phyloP scores from a whole-genome alignment of 2,329 filamentous ascomycete genomes.

The Didymella segeticola region DNA sequence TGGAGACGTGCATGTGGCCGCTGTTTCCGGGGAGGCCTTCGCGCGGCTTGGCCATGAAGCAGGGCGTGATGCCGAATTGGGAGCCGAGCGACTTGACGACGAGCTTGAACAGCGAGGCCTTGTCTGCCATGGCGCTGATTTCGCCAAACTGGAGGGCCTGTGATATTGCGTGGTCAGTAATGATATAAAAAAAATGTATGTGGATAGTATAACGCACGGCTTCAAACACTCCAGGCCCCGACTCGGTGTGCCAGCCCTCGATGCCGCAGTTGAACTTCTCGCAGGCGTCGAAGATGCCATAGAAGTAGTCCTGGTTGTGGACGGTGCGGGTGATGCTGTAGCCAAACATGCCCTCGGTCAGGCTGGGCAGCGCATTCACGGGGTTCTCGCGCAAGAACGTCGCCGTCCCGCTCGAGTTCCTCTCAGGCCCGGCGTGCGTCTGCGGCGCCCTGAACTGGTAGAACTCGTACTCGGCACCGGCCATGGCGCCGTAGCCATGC shows the following conservation, averaged over 20 bases:
- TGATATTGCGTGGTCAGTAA: conserved; percentile 52
- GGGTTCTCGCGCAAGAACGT: conserved; percentile 76
- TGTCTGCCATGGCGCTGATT: conserved; percentile 88
- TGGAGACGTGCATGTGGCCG: conserved; percentile 92
- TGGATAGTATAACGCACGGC: conserved; percentile 63
- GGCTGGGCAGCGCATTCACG: conserved; percentile 72
- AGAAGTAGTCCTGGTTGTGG: conserved; percentile 93
- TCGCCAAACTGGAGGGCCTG: conserved; percentile 86
- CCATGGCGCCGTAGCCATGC: conserved; percentile 82
- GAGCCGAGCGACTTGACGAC: conserved; percentile 87
- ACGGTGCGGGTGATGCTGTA: conserved; percentile 87
- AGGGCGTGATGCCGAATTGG: conserved; percentile 89
- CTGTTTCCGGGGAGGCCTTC: conserved; percentile 92
- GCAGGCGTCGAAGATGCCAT: conserved; percentile 83
- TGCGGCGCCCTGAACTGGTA: conserved; percentile 81
- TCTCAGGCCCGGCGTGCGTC: conserved; percentile 57
- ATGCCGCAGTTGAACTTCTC: conserved; percentile 79
- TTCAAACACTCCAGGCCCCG: conserved; percentile 92
- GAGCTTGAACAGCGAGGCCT: conserved; percentile 92
- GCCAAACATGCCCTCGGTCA: conserved; percentile 95
- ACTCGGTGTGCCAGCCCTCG: conserved; percentile 96
- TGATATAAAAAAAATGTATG: too few relatives aligned
- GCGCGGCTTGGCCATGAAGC: conserved; percentile 98
- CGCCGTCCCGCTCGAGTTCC: conserved; percentile 73
- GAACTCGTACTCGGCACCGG: conserved; percentile 94